Evolutionary conservation across 306 rosid species (phyloP), one percentile per base, ranked within the genome.

Genomic region (Coriaria nepalensis): DNA sequence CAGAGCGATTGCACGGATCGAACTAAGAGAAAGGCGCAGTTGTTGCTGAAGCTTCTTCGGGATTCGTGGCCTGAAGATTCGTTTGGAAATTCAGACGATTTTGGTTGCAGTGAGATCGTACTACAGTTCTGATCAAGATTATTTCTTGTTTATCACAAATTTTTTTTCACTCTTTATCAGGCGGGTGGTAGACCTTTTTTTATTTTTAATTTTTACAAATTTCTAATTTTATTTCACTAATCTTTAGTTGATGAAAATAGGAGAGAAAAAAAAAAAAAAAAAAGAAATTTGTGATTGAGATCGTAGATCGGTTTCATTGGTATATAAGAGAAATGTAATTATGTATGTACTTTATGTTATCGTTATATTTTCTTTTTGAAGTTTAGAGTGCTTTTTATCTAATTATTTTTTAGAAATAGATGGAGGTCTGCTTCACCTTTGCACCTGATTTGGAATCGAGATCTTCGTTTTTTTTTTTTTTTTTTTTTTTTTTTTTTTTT

Each of bases 31-130:
- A 90, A 90, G 75, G 93, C 97, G 38, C 93, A 90, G 58, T 52
- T 77, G 58, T 49, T 90, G 75, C 73, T 90, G 54, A 90, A 90
- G 84, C 94, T 81, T 63, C 93, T 90, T 63, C 78, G 93, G 78
- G 95, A 90, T 75, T 90, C 93, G 74, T 90, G 97, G 97, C 97
- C 97, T 7, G 78, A 74, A 45, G 77, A 81, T 57, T 81, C 93
- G 13, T 44, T 81, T 20, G 87, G 79, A 48, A 80, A 81, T 60
- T 90, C 93, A 4, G 90, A 90, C 44, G 97, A 81, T 55, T 90
- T 65, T 60, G 83, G 63, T 60, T 78, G 86, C 76, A 76, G 93
- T 38, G 83, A 88, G 47, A 60, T 86, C 45, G 82, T 74, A 36
- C 62, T 65, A 20, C 86, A 71, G 5, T 73, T 79, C 52, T 73